Percentiles rank a stretch among this genome's conserved stretches.
Evolutionary conservation across 129 eudicot genomes (phyloP).

Genomic region (Flaveria ramosissima): DNA sequence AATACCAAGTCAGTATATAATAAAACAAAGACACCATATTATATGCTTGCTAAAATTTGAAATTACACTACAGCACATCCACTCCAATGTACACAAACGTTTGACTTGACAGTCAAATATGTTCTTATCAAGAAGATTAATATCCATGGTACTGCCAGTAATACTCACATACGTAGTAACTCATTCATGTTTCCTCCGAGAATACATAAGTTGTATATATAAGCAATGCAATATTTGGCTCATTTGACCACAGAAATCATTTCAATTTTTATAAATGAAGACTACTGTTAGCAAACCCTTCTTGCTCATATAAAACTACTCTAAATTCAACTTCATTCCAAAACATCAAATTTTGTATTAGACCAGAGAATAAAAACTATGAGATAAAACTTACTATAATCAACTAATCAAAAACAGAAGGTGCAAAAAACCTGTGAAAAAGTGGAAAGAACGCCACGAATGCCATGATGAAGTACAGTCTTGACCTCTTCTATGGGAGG

Average conservation of each 20-base stretch:
- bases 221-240: constrained; percentile 4
- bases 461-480: constrained; percentile 59
- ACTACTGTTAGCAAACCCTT: not conserved
- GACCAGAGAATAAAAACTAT: not conserved
- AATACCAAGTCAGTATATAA: not conserved
- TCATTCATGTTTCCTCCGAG: not conserved
- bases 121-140: not conserved
- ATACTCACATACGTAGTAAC: not conserved
- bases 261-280: not conserved
- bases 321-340: constrained; percentile 6
- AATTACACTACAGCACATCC: not conserved
- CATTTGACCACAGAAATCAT: not conserved
- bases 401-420: not conserved
- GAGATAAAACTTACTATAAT: not conserved
- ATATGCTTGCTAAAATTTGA: not conserved
- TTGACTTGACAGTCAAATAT: not conserved
- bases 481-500: constrained; percentile 83
- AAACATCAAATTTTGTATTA: not conserved
- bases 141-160: not conserved
- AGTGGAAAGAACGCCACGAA: constrained; percentile 83
- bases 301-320: not conserved
- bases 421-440: constrained; percentile 60
- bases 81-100: constrained; percentile 10
- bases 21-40: not conserved
- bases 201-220: not conserved